These are phyloP conservation scores for Parsonsia alboflavescens DNA, from an alignment of 257 asterid species.

Conservation along the genomic window DNA sequence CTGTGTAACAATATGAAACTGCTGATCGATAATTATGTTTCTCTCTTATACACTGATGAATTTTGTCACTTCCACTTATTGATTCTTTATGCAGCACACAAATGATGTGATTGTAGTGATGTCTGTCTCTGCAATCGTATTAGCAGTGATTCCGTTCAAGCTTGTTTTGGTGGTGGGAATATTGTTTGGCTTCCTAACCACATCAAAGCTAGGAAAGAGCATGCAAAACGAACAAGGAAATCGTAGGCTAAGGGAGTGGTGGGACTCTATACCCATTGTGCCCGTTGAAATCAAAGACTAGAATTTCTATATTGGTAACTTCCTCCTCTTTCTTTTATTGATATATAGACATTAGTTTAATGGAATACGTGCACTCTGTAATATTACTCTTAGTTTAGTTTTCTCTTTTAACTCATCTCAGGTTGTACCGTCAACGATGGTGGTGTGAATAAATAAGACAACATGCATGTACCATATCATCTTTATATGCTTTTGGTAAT, in stretches of 20 bases:
- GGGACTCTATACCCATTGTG: conserved; percentile 83
- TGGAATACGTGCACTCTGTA: no score
- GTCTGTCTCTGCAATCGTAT: conserved; percentile 30
- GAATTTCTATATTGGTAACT: no score
- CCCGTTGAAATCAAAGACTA: conserved; percentile 50
- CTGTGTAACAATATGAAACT: background rate
- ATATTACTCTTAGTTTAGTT: no score
- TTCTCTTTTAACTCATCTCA: no score
- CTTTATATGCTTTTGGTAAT: no score
- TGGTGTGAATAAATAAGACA: no score
- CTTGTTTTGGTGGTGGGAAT: conserved; percentile 39
- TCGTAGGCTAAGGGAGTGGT: conserved; percentile 76
- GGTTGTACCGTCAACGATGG: no score
- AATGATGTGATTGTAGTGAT: conserved; percentile 48
- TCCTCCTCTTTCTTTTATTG: no score
- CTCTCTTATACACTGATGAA: no score
- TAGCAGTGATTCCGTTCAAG: conserved; percentile 62
- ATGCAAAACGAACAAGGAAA: conserved; percentile 53
- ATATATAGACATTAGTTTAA: no score
- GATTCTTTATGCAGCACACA: conserved; percentile 36
- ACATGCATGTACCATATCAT: no score
- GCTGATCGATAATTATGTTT: background rate
- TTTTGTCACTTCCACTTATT: background rate
- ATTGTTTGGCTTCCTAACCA: conserved; percentile 32
- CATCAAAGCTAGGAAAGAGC: conserved; percentile 40